Base-by-base conservation (phyloP, 2,329 filamentous ascomycete genomes). In the Pseudofabraea citricarpa region DNA sequence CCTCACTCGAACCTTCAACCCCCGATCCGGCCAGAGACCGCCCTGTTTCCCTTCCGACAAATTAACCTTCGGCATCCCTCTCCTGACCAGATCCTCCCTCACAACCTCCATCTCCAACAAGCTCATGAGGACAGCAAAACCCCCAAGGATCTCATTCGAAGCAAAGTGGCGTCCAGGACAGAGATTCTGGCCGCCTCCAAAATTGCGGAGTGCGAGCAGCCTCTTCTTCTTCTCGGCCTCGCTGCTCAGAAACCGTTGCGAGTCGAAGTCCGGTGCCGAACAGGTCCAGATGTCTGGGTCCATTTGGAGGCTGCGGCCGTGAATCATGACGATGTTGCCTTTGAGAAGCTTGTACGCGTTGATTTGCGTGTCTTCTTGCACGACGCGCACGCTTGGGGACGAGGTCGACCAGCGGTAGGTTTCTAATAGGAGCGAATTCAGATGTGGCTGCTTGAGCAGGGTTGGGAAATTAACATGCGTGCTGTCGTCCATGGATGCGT, bases 161-260 rank as follows among this genome's bases (percentile, higher is more conserved):
- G 39, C 39, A 22, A 41, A 32, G 20, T 41, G 39, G 19, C 39
- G 13, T 9, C 39, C 39, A 20, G 39, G 39, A 20, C 39, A 41
- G 7, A 41, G 39, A 32, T 32, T 13, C 2, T 41, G 26, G 6
- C 39, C 39, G 15, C 39, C 39, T 10, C 39, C 39, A 23, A 41
- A 41, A 16, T 23, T 21, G 8, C 35, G 35, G 7, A 37, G 15
- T 22, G 35, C 5, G 8, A 13, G 19, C 9, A n/a, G 21, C n/a
- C 21, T n/a, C 4, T 22, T 4, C n/a, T 37, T 37, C 16, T 23
- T 9, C 19, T 6, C 2, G 8, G 19, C 23, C 21, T 20, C 20
- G n/a, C 23, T n/a, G 10, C 21, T 15, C 9, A 37, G 35, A 21
- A 37, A 37, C 6, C 35, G 19, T 4, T 20, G 15, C 5, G 35